phyloP scores from a whole-genome alignment of 1,139 yeast genomes.

The Scheffersomyces titani region DNA sequence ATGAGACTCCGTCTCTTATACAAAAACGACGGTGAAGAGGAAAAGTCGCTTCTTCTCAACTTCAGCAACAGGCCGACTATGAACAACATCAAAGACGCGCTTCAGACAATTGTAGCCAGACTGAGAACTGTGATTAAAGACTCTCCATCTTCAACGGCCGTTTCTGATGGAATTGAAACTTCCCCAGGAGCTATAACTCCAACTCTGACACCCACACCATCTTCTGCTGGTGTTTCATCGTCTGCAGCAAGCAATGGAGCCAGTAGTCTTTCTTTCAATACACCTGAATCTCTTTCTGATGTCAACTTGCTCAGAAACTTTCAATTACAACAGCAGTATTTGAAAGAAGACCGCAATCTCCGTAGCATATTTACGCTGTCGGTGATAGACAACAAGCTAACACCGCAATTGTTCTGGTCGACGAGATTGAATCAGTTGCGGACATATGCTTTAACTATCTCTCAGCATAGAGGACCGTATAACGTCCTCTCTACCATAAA shows the following conservation, averaged over 20 bases:
- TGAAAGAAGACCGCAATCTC: conserved; percentile 69
- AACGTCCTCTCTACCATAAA: conserved; percentile 91
- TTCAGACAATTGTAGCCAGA: conserved; percentile 73
- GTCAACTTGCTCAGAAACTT: conserved; percentile 60
- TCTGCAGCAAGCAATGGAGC: conserved; percentile 7
- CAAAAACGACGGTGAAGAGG: conserved; percentile 37
- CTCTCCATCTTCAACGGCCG: conserved; percentile 18
- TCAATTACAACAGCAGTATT: conserved; percentile 74
- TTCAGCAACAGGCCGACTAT: conserved; percentile 74
- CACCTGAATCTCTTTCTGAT: conserved; percentile 35
- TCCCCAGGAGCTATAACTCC: conserved; percentile 22
- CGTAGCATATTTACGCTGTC: conserved; percentile 83
- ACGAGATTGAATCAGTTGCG: conserved; percentile 77
- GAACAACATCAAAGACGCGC: conserved; percentile 69
- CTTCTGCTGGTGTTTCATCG: conserved; percentile 4
- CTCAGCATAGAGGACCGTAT: conserved; percentile 90
- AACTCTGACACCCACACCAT: conserved; percentile 21
- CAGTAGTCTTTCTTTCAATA: conserved; percentile 13
- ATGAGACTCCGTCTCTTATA: conserved; percentile 66
- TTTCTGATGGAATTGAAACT: conserved; percentile 12
- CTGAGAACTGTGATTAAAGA: conserved; percentile 53
- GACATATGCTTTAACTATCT: conserved; percentile 79
- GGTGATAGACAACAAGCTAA: conserved; percentile 75
- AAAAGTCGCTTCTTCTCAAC: conserved; percentile 54
- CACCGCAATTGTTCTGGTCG: conserved; percentile 86